These are phyloP conservation scores for Serendipita sp. DNA, from an alignment of 768 basidiomycete genomes.

Conservation along the genomic window DNA sequence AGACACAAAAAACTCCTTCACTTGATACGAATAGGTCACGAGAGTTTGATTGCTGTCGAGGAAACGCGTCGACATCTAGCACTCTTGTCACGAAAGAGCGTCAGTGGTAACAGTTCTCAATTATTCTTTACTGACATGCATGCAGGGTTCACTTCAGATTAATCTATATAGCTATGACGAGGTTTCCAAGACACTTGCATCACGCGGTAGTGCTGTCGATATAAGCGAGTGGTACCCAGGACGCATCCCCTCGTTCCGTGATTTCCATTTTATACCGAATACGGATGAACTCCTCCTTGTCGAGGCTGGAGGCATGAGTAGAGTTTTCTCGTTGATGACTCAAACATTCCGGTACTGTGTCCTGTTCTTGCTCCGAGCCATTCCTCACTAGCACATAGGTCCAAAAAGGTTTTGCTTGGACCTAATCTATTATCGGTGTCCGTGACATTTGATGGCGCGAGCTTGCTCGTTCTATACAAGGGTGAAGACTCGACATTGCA, in stretches of 20 bases:
- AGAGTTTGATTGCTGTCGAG: constrained; percentile 32
- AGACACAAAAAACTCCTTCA: constrained; percentile 12
- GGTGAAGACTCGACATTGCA: constrained; percentile 12
- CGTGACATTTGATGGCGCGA: no score
- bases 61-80: constrained; percentile 32
- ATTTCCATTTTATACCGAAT: constrained; percentile 30
- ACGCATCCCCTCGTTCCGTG: constrained; percentile 15
- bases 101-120: neutral
- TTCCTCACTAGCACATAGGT: no score
- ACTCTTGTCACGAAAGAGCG: constrained; percentile 13
- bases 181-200: constrained; percentile 25
- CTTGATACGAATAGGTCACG: constrained; percentile 30
- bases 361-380: neutral
- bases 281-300: constrained; percentile 37
- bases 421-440: no score
- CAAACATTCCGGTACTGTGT: constrained; percentile 34
- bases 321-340: constrained; percentile 38
- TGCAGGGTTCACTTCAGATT: constrained; percentile 17
- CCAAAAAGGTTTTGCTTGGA: no score
- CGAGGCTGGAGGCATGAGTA: constrained; percentile 26
- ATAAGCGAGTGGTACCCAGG: constrained; percentile 29
- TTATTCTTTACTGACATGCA: neutral
- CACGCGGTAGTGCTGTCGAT: constrained; percentile 25
- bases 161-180: constrained; percentile 36
- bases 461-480: no score